A percentile compares a stretch with the other conserved stretches of the same genome.
phyloP scores from a whole-genome alignment of 2,329 filamentous ascomycete species.

The Hymenoscyphus fraxineus region DNA sequence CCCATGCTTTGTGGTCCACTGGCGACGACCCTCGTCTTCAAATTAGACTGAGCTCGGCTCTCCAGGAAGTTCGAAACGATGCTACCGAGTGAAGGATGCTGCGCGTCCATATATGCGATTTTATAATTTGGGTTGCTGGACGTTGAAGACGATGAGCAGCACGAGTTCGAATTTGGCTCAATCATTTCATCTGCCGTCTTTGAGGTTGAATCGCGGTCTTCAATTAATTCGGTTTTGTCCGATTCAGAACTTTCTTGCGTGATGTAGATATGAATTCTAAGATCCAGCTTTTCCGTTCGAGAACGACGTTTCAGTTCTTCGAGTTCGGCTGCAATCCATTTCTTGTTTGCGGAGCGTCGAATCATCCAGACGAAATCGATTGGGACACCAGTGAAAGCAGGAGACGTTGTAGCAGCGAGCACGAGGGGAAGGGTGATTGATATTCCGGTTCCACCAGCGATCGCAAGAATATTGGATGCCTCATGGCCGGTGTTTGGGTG shows the following conservation, averaged over 20 bases:
- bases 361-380: slow-evolving; percentile 65
- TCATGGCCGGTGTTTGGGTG: slow-evolving; percentile 32
- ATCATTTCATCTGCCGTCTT: slow-evolving; percentile 7
- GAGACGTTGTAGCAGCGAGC: slow-evolving; percentile 39
- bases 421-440: slow-evolving; percentile 53
- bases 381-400: slow-evolving; percentile 19
- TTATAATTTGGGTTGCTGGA: slow-evolving; percentile 3
- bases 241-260: slow-evolving; percentile 37
- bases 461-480: slow-evolving; percentile 45
- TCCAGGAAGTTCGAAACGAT: slow-evolving; percentile 49
- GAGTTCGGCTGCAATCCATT: slow-evolving; percentile 58
- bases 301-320: slow-evolving; percentile 42
- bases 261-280: slow-evolving; percentile 56
- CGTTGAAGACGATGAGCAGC: slow-evolving; percentile 5
- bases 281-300: slow-evolving; percentile 37
- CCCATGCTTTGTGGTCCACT: slow-evolving; percentile 61
- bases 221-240: neutral
- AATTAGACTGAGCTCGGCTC: slow-evolving; percentile 39
- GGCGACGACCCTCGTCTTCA: slow-evolving; percentile 53
- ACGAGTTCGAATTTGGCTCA: slow-evolving; percentile 4
- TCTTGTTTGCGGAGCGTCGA: slow-evolving; percentile 48
- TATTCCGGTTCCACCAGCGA: slow-evolving; percentile 57
- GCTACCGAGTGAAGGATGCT: slow-evolving; percentile 44
- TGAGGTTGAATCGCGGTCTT: neutral
- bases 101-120: slow-evolving; percentile 13